phyloP scores from a whole-genome alignment of 2,329 filamentous ascomycete species.

The Clarireedia hainanense region DNA sequence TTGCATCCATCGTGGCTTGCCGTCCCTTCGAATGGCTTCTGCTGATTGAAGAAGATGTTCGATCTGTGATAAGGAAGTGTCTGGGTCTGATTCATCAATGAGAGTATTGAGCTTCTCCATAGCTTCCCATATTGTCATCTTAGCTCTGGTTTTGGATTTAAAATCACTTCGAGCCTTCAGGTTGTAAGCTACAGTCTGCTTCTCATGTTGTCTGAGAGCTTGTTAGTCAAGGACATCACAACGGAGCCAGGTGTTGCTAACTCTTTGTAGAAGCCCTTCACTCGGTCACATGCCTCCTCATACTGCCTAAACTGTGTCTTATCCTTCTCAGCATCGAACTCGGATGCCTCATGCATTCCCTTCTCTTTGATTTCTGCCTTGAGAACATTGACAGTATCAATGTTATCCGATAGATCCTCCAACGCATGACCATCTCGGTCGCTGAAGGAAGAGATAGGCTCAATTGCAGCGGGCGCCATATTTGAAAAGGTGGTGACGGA shows the following conservation, averaged over 20 bases:
- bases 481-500: not conserved
- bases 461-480: conserved; percentile 24
- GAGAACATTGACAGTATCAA: conserved; percentile 48
- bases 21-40: conserved; percentile 80
- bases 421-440: conserved; percentile 27
- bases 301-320: conserved; percentile 78
- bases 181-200: conserved; percentile 79
- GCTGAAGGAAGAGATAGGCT: conserved; percentile 5
- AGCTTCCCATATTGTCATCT: conserved; percentile 84
- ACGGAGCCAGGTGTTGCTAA: not conserved
- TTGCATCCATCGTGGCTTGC: conserved; percentile 78
- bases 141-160: conserved; percentile 51
- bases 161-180: conserved; percentile 68
- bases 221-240: not conserved
- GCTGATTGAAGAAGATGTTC: conserved; percentile 84
- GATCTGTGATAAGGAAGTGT: conserved; percentile 81
- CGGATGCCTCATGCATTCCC: conserved; percentile 47
- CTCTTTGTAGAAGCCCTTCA: conserved; percentile 79
- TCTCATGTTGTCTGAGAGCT: conserved; percentile 44
- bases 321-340: conserved; percentile 69
- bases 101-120: conserved; percentile 89
- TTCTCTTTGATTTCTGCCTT: conserved; percentile 32
- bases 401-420: conserved; percentile 39
- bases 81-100: conserved; percentile 85
- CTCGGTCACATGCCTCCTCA: conserved; percentile 71